Conservation (phyloP, 306 rosid species). For the Vigna radiata region DNA sequence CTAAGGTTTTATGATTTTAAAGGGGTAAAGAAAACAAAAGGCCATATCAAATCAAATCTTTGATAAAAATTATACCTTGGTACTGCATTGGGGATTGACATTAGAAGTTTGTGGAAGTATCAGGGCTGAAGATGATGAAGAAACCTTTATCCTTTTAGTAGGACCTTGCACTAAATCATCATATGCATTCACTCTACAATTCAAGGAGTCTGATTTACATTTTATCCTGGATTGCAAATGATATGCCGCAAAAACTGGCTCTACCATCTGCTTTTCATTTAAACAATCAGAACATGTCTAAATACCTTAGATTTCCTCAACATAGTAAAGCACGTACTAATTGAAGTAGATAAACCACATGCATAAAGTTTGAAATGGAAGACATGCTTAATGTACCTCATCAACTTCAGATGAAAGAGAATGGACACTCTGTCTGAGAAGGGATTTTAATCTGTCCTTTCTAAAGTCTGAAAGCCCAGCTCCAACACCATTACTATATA, state of each 20-base stretch:
- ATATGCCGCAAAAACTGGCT: conserved; percentile 58
- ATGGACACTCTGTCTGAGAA: conserved; percentile 72
- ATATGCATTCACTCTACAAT: conserved; percentile 31
- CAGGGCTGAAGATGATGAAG: conserved; percentile 47
- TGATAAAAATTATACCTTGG: conserved; percentile 45
- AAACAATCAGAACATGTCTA: conserved; percentile 43
- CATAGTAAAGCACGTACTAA: conserved; percentile 19
- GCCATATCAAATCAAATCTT: conserved; percentile 1
- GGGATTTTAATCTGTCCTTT: conserved; percentile 65
- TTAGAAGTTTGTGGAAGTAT: conserved; percentile 43
- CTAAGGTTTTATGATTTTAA: neutral
- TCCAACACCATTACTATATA: conserved; percentile 57
- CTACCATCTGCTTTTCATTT: conserved; percentile 67
- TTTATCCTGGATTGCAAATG: conserved; percentile 54
- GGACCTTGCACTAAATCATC: conserved; percentile 48
- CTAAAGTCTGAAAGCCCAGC: conserved; percentile 60
- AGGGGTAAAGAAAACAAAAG: too few relatives aligned
- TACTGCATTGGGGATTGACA: conserved; percentile 44
- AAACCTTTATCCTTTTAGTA: conserved; percentile 56
- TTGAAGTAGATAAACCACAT: conserved; percentile 28
- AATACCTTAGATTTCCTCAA: conserved; percentile 32
- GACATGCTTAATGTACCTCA: conserved; percentile 64
- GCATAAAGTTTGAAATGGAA: conserved; percentile 23
- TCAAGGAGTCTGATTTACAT: conserved; percentile 46
- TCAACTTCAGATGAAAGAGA: conserved; percentile 81